Evolutionary conservation across 371 early-diverging fungal genomes (phyloP), one percentile per base, ranked within the genome.

Genomic region (Apophysomyces elegans): DNA sequence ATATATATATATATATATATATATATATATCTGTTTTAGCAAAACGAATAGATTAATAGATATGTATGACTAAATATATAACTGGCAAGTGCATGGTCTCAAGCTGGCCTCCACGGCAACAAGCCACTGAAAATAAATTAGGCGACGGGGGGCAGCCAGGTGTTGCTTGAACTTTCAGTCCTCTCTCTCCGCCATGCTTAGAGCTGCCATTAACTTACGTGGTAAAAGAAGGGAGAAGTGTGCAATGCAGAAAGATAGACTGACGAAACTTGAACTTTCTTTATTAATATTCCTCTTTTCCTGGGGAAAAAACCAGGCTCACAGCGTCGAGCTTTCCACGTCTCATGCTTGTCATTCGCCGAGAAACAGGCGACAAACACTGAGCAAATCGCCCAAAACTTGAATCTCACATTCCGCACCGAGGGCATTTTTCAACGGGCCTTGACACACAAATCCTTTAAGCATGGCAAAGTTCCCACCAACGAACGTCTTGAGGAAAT

Each of bases 401-500:
- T 85, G 7, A 77, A 77, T 43, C 46, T 86, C n/a, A 64, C 72
- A 46, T 79, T 90, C 60, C 74, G 74, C 21, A 81, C 84, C 59
- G 66, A 77, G 7, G 45, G 54, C 9, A 72, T 85, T 44, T 78
- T 90, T 69, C 72, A 77, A 62, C 90, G 84, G 59, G 88, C 90
- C 13, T 70, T 91, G 62, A 93, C 93, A 21, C 92, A 93, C 72
- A 86, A 84, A 74, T 91, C 92, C 8, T 88, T 72, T 64, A 77
- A 83, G 62, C 86, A 89, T 47, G 88, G 84, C 32, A 79, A 64
- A 45, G 73, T 80, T 3, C 84, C 85, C 58, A 78, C 84, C 58
- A 92, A 91, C 70, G 91, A 90, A 71, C 85, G 86, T 62, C 78
- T 93, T 57, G 75, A 81, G 50, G 80, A 75, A 68, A 62, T 90